Conservation (phyloP, 495 filamentous ascomycete species). For the Annulohypoxylon bovei region DNA sequence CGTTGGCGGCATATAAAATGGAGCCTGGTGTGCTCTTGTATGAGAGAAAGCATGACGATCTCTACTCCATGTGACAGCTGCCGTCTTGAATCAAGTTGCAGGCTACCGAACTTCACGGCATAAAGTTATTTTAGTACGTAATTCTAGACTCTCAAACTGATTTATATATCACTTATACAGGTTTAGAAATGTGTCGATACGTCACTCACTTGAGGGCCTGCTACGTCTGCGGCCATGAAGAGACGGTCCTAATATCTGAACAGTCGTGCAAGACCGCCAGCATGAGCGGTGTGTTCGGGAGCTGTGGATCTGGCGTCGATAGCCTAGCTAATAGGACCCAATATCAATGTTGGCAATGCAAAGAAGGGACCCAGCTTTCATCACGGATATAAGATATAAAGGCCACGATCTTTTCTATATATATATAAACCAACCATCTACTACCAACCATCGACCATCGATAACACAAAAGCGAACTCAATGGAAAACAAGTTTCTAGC, state of each 20-base stretch:
- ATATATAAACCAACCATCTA: too few relatives aligned
- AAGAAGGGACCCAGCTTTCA: conserved; percentile 40
- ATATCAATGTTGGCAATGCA: conserved; percentile 56
- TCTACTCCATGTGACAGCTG: conserved; percentile 22
- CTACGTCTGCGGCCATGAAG: conserved; percentile 48
- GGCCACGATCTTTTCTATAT: neutral
- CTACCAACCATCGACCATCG: neutral
- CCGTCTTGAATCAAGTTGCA: conserved; percentile 13
- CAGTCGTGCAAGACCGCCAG: conserved; percentile 47
- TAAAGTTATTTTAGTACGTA: conserved; percentile 35
- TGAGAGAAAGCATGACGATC: conserved; percentile 18
- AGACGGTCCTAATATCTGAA: conserved; percentile 58
- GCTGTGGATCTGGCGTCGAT: conserved; percentile 48
- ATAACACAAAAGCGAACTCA: neutral
- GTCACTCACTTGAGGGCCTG: conserved; percentile 54
- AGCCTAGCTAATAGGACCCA: conserved; percentile 44
- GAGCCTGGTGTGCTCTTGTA: neutral
- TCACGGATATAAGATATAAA: conserved; percentile 10
- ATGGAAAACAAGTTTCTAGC: neutral
- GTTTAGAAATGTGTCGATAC: conserved; percentile 55
- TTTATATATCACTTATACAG: conserved; percentile 10
- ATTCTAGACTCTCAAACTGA: neutral
- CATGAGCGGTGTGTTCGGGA: conserved; percentile 50
- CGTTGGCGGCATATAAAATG: conserved; percentile 28
- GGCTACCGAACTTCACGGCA: conserved; percentile 3